phyloP scores from a whole-genome alignment of 2,329 filamentous ascomycete species.

The Mariannaea elegans region DNA sequence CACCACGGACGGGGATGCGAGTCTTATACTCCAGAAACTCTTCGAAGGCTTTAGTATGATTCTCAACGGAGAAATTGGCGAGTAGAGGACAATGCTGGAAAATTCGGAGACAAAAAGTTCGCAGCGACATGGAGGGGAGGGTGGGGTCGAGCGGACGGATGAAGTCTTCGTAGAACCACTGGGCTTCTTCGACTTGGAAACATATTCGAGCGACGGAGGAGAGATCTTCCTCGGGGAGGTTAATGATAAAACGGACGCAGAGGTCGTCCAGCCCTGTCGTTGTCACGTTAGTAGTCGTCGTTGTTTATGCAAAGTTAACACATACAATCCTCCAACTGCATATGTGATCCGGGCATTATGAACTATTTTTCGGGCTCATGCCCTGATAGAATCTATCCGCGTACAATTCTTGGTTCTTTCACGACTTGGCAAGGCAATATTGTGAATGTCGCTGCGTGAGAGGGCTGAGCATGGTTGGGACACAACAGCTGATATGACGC shows the following conservation, averaged over 20 bases:
- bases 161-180: slow-evolving; percentile 99
- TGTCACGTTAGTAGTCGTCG: slow-evolving; percentile 34
- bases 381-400: slow-evolving; percentile 28
- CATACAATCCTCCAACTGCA: slow-evolving; percentile 90
- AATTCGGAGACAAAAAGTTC: slow-evolving; percentile 87
- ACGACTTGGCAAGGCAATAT: slow-evolving; percentile 44
- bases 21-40: slow-evolving; percentile 96
- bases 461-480: slow-evolving; percentile 46
- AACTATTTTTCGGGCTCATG: slow-evolving; percentile 47
- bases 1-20: slow-evolving; percentile 90
- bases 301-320: slow-evolving; percentile 24
- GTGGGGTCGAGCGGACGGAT: slow-evolving; percentile 88
- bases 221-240: slow-evolving; percentile 91
- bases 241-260: slow-evolving; percentile 97
- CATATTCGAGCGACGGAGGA: slow-evolving; percentile 92
- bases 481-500: slow-evolving; percentile 35
- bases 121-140: slow-evolving; percentile 85
- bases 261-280: slow-evolving; percentile 90
- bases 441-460: slow-evolving; percentile 41
- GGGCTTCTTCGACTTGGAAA: slow-evolving; percentile 98
- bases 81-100: slow-evolving; percentile 95
- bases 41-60: slow-evolving; percentile 85
- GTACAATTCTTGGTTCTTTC: slow-evolving; percentile 27
- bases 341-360: slow-evolving; percentile 79
- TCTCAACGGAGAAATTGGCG: slow-evolving; percentile 78